Base-by-base conservation (phyloP, 192 early-diverging fungal species). In the Geranomyces michiganensis region DNA sequence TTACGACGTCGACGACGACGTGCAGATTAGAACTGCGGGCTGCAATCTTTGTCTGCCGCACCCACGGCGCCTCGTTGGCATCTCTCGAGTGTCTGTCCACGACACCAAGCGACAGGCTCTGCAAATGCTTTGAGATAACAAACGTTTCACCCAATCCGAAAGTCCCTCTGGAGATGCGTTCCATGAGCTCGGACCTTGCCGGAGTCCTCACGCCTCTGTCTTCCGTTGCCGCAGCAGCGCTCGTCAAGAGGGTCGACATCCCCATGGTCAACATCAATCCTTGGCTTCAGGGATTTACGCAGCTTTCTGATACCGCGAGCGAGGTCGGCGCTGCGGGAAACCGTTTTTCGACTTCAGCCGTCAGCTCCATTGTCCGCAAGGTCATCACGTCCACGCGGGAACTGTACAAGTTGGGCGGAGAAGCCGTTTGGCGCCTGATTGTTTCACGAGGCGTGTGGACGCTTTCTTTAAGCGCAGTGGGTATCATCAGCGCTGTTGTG, bases 51-150 rank as follows among this genome's bases (percentile, higher is more conserved):
- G 30, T 56, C 30, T 56, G 55, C 55, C 24, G 24, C 12, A 56
- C 24, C 24, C 55, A 56, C 55, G 55, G 26, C 55, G 30, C 26
- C 55, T 29, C 30, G 26, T 19, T 56, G 55, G 30, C 26, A 9
- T 56, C 55, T 19, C 55, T 56, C 26, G 55, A 56, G 1, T 56
- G 55, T 19, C 55, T 56, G 24, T 56, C 55, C 55, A 56, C 55
- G 1, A 1, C 55, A 1, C 24, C 24, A 19, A 30, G 26, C 55
- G 26, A 56, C 24, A 30, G 30, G 10, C 55, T 56, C 30, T 56
- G 55, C 55, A 56, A 30, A 29, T 56, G 55, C 30, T 56, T 56
- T 30, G 55, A 56, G 10, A 7, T 56, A 19, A 12, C 55, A 56
- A 8, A 24, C 55, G 30, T 29, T 56, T 56, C 7, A 19, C 55